phyloP scores from a whole-genome alignment of 441 rosid species.

The Raphanus hybrid region DNA sequence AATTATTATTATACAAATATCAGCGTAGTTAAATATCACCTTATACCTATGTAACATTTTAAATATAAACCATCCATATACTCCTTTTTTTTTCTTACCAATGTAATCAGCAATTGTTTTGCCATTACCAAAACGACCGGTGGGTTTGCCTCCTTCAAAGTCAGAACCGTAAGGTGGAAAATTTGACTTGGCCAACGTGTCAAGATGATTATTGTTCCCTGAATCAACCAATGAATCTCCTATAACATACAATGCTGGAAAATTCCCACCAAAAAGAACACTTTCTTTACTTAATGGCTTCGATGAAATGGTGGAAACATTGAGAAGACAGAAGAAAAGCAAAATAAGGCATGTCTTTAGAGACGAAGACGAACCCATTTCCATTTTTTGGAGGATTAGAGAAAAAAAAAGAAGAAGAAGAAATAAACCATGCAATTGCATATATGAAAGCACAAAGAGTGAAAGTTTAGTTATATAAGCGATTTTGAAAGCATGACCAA shows the following conservation, averaged over 20 bases:
- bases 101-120: constrained; percentile 48
- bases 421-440: neutral
- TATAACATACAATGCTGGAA: constrained; percentile 53
- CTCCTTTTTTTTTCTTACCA: constrained; percentile 37
- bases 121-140: constrained; percentile 56
- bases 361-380: constrained; percentile 13
- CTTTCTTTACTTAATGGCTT: constrained; percentile 17
- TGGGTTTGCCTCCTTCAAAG: constrained; percentile 51
- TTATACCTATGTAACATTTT: neutral
- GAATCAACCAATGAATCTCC: constrained; percentile 60
- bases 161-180: constrained; percentile 57
- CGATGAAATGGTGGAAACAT: constrained; percentile 12
- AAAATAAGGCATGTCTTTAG: constrained; percentile 4
- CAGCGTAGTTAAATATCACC: neutral
- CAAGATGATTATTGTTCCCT: constrained; percentile 55
- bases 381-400: neutral
- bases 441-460: neutral
- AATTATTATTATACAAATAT: neutral
- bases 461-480: constrained; percentile 3
- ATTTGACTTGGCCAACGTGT: constrained; percentile 40
- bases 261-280: constrained; percentile 30
- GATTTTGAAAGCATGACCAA: neutral
- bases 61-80: neutral
- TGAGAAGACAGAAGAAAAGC: constrained; percentile 11
- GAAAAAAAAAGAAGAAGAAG: neutral